A percentile compares a stretch with the other conserved stretches of the same genome.
phyloP scores from a whole-genome alignment of 2,329 filamentous ascomycete genomes.

The Pestalotiopsis sp. region DNA sequence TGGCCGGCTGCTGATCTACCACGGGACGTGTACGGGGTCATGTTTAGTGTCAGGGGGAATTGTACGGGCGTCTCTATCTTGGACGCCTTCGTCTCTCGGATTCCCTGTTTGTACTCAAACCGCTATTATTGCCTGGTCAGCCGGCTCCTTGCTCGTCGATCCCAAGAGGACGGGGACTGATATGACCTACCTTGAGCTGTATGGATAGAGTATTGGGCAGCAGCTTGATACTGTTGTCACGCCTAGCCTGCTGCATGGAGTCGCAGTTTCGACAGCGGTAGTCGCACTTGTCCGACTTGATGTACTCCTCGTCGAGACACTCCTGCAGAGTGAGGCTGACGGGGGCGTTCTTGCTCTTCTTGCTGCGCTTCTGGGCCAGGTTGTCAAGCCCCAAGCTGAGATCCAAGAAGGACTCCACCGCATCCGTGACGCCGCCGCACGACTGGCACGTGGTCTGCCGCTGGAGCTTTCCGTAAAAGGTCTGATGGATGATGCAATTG shows the following conservation, averaged over 20 bases:
- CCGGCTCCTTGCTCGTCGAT: background rate
- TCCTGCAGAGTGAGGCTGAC: constrained; percentile 61
- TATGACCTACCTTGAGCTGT: constrained; percentile 76
- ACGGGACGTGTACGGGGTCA: constrained; percentile 83
- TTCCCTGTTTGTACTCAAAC: constrained; percentile 72
- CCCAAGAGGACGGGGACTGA: background rate
- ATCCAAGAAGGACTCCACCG: constrained; percentile 87
- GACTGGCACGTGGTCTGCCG: constrained; percentile 89
- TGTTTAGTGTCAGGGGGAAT: constrained; percentile 84
- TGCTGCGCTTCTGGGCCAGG: constrained; percentile 64
- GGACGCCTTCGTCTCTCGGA: constrained; percentile 68
- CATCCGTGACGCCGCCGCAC: constrained; percentile 79
- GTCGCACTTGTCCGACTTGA: constrained; percentile 82
- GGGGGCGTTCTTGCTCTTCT: constrained; percentile 49
- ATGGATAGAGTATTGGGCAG: constrained; percentile 88
- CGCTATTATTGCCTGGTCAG: constrained; percentile 36
- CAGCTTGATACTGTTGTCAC: constrained; percentile 81
- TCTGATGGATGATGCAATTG: constrained; percentile 89
- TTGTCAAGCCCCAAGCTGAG: constrained; percentile 84
- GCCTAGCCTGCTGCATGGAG: constrained; percentile 74
- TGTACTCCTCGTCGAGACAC: constrained; percentile 84
- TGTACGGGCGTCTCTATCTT: constrained; percentile 87
- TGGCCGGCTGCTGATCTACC: constrained; percentile 51
- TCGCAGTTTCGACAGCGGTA: constrained; percentile 85
- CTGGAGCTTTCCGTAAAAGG: constrained; percentile 89